These are phyloP conservation scores for Lophium mytilinum DNA, from an alignment of 495 filamentous ascomycete species.

Conservation along the genomic window DNA sequence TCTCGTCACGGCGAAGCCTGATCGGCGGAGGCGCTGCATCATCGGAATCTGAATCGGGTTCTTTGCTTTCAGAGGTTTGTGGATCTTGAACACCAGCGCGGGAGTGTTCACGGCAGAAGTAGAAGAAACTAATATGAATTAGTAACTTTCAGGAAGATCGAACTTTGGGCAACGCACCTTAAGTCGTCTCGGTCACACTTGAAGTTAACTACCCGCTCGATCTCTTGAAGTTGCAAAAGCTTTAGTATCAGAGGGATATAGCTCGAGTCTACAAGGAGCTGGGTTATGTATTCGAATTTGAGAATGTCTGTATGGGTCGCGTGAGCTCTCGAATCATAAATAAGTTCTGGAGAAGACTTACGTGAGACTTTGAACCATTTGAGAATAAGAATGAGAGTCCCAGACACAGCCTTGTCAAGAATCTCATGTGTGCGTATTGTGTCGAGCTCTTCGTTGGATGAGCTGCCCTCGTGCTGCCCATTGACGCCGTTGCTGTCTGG, in stretches of 20 bases:
- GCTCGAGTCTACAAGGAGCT: constrained; percentile 86
- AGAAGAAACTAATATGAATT: constrained; percentile 61
- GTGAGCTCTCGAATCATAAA: not conserved
- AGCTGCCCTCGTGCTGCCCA: constrained; percentile 25
- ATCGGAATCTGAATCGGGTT: constrained; percentile 45
- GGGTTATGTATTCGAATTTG: constrained; percentile 92
- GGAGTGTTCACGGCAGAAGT: constrained; percentile 56
- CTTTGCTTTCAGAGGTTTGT: constrained; percentile 5
- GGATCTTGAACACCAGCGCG: constrained; percentile 19
- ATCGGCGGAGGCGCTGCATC: constrained; percentile 75
- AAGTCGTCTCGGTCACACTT: constrained; percentile 75
- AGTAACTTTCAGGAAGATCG: not conserved
- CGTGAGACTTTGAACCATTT: constrained; percentile 97
- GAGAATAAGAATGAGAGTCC: constrained; percentile 70
- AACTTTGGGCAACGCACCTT: constrained; percentile 46
- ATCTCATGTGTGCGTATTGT: constrained; percentile 75
- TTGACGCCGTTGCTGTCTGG: constrained; percentile 22
- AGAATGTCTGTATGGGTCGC: constrained; percentile 58
- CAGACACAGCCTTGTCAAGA: constrained; percentile 80
- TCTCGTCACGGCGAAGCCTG: constrained; percentile 16
- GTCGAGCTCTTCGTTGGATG: constrained; percentile 65
- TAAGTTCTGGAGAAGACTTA: constrained; percentile 40
- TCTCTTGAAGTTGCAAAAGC: constrained; percentile 84
- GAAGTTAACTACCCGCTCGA: constrained; percentile 79
- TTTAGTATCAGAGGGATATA: constrained; percentile 89